phyloP scores from a whole-genome alignment of 495 filamentous ascomycete genomes.

The Hypoxylon fragiforme region DNA sequence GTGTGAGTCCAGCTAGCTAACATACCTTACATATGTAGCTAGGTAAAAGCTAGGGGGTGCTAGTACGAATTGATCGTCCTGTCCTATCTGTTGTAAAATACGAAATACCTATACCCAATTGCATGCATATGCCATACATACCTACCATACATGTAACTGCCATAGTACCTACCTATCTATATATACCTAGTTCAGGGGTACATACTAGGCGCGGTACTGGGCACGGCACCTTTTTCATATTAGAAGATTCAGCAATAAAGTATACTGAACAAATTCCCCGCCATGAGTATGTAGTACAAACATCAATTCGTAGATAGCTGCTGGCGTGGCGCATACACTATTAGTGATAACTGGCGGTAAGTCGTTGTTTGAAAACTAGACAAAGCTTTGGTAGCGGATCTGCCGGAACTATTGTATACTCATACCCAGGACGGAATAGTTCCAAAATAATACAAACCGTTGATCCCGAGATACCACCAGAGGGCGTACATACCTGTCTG shows the following conservation, averaged over 20 bases:
- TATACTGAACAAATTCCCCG: too few relatives aligned
- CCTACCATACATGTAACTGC: too few relatives aligned
- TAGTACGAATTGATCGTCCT: background rate
- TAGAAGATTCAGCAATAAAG: too few relatives aligned
- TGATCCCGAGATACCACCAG: constrained; percentile 5
- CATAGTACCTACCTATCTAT: background rate
- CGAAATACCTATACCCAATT: background rate
- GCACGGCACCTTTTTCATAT: background rate
- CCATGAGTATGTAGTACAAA: too few relatives aligned
- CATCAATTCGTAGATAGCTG: background rate
- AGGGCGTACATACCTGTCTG: too few relatives aligned
- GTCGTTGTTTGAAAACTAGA: constrained; percentile 18
- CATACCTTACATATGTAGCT: too few relatives aligned
- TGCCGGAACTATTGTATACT: constrained; percentile 9
- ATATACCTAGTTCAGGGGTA: too few relatives aligned
- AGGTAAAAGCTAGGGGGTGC: too few relatives aligned
- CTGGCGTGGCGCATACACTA: background rate
- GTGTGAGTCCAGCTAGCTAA: too few relatives aligned
- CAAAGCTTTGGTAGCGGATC: constrained; percentile 13
- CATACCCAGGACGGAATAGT: constrained; percentile 5
- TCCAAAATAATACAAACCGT: constrained; percentile 12
- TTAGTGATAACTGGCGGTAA: background rate
- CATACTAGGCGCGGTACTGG: background rate
- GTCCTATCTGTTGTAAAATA: background rate
- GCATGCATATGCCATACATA: background rate